Conservation (phyloP, 2,329 filamentous ascomycete genomes). For the Xylaria sp. region DNA sequence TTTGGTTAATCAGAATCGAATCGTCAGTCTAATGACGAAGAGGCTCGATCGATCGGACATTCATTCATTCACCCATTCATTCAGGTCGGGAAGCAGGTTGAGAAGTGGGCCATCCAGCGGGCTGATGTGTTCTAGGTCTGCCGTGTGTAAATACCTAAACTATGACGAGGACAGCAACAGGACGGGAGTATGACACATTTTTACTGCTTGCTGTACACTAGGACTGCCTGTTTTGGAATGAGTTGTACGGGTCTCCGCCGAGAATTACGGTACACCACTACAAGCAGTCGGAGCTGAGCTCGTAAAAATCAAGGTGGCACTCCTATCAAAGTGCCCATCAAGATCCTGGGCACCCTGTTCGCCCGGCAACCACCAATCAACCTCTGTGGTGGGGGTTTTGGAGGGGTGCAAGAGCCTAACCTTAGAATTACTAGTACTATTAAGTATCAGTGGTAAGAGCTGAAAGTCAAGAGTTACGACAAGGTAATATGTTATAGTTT, state of each 20-base stretch:
- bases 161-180: slow-evolving; percentile 1
- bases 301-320: slow-evolving; percentile 3
- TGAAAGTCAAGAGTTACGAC: neutral
- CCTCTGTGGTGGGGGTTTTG: neutral
- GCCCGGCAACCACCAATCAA: slow-evolving; percentile 35
- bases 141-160: neutral
- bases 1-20: neutral
- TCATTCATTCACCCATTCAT: neutral
- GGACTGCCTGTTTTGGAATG: slow-evolving; percentile 13
- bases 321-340: slow-evolving; percentile 2
- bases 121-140: slow-evolving; percentile 17
- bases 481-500: neutral
- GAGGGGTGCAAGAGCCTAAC: neutral
- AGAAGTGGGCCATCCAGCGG: slow-evolving; percentile 22
- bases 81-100: neutral
- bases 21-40: neutral
- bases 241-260: slow-evolving; percentile 1
- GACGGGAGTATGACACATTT: neutral
- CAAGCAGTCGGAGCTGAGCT: neutral
- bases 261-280: neutral
- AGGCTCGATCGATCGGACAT: neutral
- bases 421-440: neutral
- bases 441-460: neutral
- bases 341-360: slow-evolving; percentile 28
- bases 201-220: neutral